phyloP scores from a whole-genome alignment of 208 protist species.

The Leishmania turanica region DNA sequence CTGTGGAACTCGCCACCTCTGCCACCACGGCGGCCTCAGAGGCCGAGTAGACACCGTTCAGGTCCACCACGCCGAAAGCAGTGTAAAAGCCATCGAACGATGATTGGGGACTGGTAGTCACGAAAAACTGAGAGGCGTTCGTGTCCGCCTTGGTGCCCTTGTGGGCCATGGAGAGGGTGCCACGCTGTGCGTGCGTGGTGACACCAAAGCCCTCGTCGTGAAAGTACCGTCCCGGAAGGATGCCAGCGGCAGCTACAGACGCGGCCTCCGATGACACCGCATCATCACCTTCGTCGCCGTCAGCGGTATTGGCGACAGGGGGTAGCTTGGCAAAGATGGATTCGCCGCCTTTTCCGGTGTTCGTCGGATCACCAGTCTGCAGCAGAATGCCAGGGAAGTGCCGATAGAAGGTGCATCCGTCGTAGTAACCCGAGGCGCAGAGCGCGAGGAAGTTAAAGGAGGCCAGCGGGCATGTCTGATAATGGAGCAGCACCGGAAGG shows the following conservation, averaged over 20 bases:
- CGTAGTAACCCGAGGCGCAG: conserved; percentile 94
- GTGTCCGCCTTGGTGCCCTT: conserved; percentile 82
- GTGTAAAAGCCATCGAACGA: conserved; percentile 93
- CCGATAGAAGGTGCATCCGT: conserved; percentile 94
- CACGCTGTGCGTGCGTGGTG: conserved; percentile 83
- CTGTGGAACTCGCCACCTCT: neutral
- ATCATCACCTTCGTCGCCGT: neutral
- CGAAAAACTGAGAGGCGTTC: conserved; percentile 93
- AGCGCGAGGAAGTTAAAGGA: conserved; percentile 98
- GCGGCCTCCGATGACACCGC: neutral
- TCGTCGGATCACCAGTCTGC: conserved; percentile 92
- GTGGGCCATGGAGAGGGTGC: conserved; percentile 96
- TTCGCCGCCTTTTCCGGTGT: conserved; percentile 94
- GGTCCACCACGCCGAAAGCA: conserved; percentile 93
- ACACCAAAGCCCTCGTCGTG: conserved; percentile 92
- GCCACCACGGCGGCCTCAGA: conserved; percentile 7
- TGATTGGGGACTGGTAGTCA: conserved; percentile 61
- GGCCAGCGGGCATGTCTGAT: conserved; percentile 80
- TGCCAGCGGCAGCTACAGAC: conserved; percentile 11
- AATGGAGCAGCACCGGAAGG: conserved; percentile 71
- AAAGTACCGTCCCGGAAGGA: conserved; percentile 54
- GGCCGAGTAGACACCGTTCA: conserved; percentile 35
- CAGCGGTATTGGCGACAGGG: neutral
- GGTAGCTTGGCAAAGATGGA: conserved; percentile 87
- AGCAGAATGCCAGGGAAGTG: conserved; percentile 93